Percentiles rank a stretch among this genome's conserved stretches.
Conservation (phyloP, 495 filamentous ascomycete species). For the Bryoglossum gracile region DNA sequence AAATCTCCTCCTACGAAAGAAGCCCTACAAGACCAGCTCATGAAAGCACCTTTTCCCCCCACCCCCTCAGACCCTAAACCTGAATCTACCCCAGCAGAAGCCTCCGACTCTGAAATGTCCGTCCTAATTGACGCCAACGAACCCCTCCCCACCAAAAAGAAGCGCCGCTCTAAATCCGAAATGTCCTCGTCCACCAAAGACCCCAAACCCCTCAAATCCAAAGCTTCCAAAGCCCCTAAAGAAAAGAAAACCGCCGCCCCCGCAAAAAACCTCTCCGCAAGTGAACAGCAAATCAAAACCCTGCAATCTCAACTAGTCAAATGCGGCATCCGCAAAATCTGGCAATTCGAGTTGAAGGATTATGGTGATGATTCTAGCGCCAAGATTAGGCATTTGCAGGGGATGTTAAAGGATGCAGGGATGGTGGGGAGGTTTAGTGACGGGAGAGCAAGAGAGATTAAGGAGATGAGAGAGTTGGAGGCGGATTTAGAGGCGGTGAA, state of each 20-base stretch:
- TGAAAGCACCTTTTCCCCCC: conserved; percentile 3
- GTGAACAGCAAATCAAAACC: conserved; percentile 75
- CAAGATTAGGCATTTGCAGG: conserved; percentile 76
- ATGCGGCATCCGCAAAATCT: conserved; percentile 91
- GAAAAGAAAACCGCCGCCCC: conserved; percentile 10
- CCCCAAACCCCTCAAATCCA: conserved; percentile 12
- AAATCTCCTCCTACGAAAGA: conserved; percentile 20
- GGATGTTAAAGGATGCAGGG: conserved; percentile 69
- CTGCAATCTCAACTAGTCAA: conserved; percentile 82
- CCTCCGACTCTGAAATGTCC: conserved; percentile 76
- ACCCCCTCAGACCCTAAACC: conserved; percentile 21
- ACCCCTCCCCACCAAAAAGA: conserved; percentile 44
- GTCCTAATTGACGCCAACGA: conserved; percentile 66
- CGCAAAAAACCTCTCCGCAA: conserved; percentile 46
- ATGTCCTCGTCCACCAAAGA: conserved; percentile 20
- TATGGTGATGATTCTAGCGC: conserved; percentile 58
- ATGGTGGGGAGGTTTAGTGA: conserved; percentile 83
- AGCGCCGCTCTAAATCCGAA: conserved; percentile 28
- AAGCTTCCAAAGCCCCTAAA: conserved; percentile 5
- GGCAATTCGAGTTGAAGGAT: conserved; percentile 75
- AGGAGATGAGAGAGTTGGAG: conserved; percentile 71
- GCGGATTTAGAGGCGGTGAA: conserved; percentile 77
- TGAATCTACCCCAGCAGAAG: conserved; percentile 14
- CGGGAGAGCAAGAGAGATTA: conserved; percentile 78
- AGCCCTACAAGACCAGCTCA: conserved; percentile 17